phyloP scores from a whole-genome alignment of 75 land plant species.

The Pinus albicaulis region DNA sequence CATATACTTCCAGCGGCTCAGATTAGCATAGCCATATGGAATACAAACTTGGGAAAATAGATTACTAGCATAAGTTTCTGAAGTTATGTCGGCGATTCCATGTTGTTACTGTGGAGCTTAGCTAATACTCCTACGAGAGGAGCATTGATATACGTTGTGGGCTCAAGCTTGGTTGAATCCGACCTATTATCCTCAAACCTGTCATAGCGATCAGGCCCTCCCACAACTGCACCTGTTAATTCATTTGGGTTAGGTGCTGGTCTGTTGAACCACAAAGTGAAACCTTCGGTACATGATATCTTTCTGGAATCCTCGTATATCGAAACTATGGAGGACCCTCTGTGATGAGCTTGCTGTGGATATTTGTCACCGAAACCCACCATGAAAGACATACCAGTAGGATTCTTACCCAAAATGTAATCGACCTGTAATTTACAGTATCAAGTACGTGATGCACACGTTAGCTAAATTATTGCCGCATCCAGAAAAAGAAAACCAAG shows the following conservation, averaged over 20 bases:
- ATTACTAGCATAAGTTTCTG: no score
- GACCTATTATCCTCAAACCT: constrained; percentile 55
- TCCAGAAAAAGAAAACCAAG: no score
- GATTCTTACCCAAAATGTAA: constrained; percentile 68
- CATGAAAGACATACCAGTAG: constrained; percentile 40
- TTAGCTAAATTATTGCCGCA: no score
- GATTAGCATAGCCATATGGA: no score
- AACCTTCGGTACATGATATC: constrained; percentile 61
- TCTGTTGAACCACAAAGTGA: constrained; percentile 43
- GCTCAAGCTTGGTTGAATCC: constrained; percentile 53
- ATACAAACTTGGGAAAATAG: no score
- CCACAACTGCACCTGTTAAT: constrained; percentile 19
- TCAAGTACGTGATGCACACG: no score
- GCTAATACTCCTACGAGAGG: constrained; percentile 64
- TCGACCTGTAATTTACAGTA: constrained; percentile 37
- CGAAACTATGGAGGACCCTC: constrained; percentile 50
- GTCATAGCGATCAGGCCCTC: constrained; percentile 75
- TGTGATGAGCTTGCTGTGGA: no score
- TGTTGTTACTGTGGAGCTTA: constrained; percentile 21
- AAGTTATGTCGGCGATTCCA: no score
- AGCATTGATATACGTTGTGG: constrained; percentile 77
- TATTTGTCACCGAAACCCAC: no score
- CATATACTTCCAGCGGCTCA: no score
- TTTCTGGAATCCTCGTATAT: not conserved
- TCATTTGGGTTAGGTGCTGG: constrained; percentile 53